Percentiles rank a stretch among this genome's conserved stretches.
Conservation (phyloP, 345 rosid genomes). For the Gossypium herbaceum region DNA sequence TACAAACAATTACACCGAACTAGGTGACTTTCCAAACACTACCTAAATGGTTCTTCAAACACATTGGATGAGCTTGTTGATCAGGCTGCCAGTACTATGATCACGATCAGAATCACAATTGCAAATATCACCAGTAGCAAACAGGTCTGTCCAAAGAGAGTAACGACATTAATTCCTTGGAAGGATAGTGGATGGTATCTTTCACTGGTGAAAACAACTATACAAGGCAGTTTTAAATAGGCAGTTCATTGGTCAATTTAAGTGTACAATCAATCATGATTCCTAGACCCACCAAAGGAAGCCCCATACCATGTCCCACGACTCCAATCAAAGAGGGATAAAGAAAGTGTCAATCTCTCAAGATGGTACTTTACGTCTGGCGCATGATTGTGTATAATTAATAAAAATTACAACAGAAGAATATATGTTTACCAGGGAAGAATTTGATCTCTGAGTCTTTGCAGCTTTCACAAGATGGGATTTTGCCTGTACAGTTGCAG, state of each 20-base stretch:
- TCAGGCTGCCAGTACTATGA: slow-evolving; percentile 70
- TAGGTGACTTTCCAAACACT: too few species aligned
- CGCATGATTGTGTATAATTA: background rate
- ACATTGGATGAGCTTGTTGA: background rate
- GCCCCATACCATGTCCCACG: background rate
- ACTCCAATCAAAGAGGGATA: background rate
- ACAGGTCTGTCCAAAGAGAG: slow-evolving; percentile 53
- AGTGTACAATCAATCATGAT: background rate
- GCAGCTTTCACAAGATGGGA: slow-evolving; percentile 80
- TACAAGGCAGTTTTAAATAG: background rate
- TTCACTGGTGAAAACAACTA: background rate
- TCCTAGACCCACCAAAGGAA: background rate
- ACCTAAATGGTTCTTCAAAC: background rate
- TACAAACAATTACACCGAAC: too few species aligned
- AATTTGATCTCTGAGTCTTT: slow-evolving; percentile 78
- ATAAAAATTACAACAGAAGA: background rate
- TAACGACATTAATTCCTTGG: background rate
- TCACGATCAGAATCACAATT: slow-evolving; percentile 71
- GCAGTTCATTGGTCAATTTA: background rate
- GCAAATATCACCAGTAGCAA: slow-evolving; percentile 90
- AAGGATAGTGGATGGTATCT: background rate
- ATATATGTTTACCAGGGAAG: slow-evolving; percentile 63
- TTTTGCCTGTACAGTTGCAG: slow-evolving; percentile 73
- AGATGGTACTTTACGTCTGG: background rate
- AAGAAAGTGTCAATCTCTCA: background rate